These are phyloP conservation scores for Stromatinia cepivora DNA, from an alignment of 2,329 filamentous ascomycete genomes.

Conservation along the genomic window DNA sequence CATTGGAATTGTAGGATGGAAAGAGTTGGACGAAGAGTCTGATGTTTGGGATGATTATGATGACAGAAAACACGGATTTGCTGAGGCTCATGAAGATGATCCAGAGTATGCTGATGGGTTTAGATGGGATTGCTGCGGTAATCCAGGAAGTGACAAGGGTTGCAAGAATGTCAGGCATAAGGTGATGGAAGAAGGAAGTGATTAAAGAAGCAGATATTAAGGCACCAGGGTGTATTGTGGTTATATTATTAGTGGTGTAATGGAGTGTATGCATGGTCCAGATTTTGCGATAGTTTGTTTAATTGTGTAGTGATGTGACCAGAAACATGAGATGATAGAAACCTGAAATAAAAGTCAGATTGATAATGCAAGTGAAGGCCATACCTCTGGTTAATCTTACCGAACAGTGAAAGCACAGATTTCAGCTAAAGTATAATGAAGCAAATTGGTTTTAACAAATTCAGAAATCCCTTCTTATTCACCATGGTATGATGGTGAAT, in stretches of 20 bases:
- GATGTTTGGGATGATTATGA: background rate
- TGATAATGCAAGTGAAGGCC: background rate
- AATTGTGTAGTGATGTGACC: too few relatives aligned
- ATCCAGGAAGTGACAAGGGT: background rate
- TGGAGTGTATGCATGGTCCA: background rate
- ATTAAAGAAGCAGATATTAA: background rate
- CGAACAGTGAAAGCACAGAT: background rate
- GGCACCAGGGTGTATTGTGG: background rate
- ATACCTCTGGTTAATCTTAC: background rate
- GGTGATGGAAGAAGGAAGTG: background rate
- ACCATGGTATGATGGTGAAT: background rate
- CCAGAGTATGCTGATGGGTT: background rate
- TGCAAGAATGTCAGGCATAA: background rate
- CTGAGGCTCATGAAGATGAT: background rate
- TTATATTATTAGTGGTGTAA: too few relatives aligned
- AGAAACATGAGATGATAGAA: too few relatives aligned
- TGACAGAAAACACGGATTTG: background rate
- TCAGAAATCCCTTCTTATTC: background rate
- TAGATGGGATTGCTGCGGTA: background rate
- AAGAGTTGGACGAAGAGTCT: background rate
- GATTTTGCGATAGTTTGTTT: background rate
- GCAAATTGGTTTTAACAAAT: background rate
- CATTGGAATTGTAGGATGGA: background rate
- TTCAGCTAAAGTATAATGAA: background rate
- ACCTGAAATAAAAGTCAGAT: background rate